Base-by-base conservation (phyloP, 495 filamentous ascomycete species). In the Penicillium pulvis region DNA sequence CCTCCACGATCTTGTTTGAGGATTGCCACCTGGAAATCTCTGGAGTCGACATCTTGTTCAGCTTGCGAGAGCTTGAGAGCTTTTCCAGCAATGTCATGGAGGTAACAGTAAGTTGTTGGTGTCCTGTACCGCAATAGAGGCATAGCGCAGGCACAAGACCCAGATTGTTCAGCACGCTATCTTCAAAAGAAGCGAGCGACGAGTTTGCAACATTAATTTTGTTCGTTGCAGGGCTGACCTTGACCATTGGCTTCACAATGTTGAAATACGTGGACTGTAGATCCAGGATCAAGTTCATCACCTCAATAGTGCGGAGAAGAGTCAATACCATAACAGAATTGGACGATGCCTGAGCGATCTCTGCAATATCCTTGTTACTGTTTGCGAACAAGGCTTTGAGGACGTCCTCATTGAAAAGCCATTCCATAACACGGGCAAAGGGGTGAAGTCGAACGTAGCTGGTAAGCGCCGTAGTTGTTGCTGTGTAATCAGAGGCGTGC, bases 351-450 rank as follows among this genome's bases (percentile, higher is more conserved):
- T 80, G 83, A 48, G 85, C 78, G 44, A 98, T 79, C 51, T 88
- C 84, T 10, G 75, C 71, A 19, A 88, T 69, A 64, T 94, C 83
- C 66, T 93, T 85, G 53, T 90, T 85, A 39, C 92, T 84, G 12
- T 86, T 84, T 51, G 85, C 79, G 67, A 97, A 92, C 14, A 99
- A 71, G 20, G 86, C 84, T 59, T 81, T 81, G 54, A 96, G 81
- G 24, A 96, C 91, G 60, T 90, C 91, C 61, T 94, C 90, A 63
- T 96, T 96, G 68, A 96, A 97, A 70, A 98, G 81, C 90, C 95
- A 98, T 70, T 98, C 95, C 85, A 96, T 94, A 23, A 92, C 90
- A 39, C 94, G 85, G 19, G 89, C 85, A 63, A 97, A 97, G 9
- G 94, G 92, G 74, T 99, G 94, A 24, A 97, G 80, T 6, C 86